Conservation (phyloP, 139 green algal species). For the Raphidocelis subcapitata region DNA sequence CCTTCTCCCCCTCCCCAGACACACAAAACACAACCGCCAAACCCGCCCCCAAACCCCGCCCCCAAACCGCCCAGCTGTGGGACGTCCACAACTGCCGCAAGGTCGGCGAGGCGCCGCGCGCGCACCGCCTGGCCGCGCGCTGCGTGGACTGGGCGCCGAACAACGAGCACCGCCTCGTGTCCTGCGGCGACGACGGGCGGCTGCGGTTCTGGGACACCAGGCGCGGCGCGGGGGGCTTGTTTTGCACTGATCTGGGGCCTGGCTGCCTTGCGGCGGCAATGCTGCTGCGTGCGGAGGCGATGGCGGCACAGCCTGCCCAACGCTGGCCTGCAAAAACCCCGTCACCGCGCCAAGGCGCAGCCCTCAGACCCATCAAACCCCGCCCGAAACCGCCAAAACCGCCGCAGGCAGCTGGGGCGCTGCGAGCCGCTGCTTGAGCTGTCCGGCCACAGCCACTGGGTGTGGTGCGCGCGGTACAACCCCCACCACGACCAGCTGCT, state of each 20-base stretch:
- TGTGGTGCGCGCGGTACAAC: conserved; percentile 75
- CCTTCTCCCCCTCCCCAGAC: too few relatives aligned
- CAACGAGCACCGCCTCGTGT: conserved; percentile 53
- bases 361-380: too few relatives aligned
- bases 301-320: too few relatives aligned
- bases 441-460: conserved; percentile 77
- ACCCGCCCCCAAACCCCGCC: too few relatives aligned
- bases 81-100: conserved; percentile 58
- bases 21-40: too few relatives aligned
- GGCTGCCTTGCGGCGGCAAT: too few relatives aligned
- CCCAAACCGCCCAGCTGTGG: conserved; percentile 48
- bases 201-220: conserved; percentile 82
- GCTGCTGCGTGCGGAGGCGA: too few relatives aligned
- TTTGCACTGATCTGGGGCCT: too few relatives aligned
- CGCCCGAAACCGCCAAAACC: background rate
- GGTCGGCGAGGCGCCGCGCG: conserved; percentile 32
- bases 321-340: too few relatives aligned
- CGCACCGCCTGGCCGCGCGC: conserved; percentile 68
- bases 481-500: conserved; percentile 70
- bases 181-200: conserved; percentile 79
- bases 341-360: too few relatives aligned
- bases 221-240: background rate
- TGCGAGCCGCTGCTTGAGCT: conserved; percentile 64
- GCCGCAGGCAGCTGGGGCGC: conserved; percentile 31
- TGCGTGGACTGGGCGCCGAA: conserved; percentile 68